Conservation (phyloP, 169 alveolate genomes). For the Plasmodium knowlesi region DNA sequence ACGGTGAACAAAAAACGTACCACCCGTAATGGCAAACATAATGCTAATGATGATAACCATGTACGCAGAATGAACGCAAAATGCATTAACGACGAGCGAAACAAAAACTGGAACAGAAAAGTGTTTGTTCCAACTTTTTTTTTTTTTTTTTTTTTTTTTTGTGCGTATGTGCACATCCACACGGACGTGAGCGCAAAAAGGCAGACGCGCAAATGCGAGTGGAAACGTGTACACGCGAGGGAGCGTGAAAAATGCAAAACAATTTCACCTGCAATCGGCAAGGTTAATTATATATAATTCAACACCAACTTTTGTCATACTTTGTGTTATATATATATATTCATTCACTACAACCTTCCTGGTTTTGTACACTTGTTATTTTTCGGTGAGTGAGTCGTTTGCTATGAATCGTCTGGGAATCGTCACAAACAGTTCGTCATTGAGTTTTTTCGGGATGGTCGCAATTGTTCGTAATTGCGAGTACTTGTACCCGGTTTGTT, state of each 20-base stretch:
- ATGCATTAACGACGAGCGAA: neutral
- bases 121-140: neutral
- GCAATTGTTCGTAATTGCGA: neutral
- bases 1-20: neutral
- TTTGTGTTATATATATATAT: neutral
- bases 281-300: neutral
- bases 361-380: neutral
- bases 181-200: neutral
- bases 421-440: neutral
- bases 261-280: neutral
- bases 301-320: neutral
- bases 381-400: neutral
- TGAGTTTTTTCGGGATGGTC: too few relatives aligned
- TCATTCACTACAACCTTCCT: neutral
- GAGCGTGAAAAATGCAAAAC: neutral
- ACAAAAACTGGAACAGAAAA: neutral
- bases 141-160: too few relatives aligned
- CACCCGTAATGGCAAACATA: neutral
- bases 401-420: neutral
- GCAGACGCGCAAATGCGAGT: neutral
- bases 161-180: neutral
- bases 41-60: neutral
- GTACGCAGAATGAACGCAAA: neutral
- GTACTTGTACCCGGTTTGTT: neutral
- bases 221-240: neutral